These are phyloP conservation scores for Blastomyces percursus DNA, from an alignment of 2,329 filamentous ascomycete species.

Conservation along the genomic window DNA sequence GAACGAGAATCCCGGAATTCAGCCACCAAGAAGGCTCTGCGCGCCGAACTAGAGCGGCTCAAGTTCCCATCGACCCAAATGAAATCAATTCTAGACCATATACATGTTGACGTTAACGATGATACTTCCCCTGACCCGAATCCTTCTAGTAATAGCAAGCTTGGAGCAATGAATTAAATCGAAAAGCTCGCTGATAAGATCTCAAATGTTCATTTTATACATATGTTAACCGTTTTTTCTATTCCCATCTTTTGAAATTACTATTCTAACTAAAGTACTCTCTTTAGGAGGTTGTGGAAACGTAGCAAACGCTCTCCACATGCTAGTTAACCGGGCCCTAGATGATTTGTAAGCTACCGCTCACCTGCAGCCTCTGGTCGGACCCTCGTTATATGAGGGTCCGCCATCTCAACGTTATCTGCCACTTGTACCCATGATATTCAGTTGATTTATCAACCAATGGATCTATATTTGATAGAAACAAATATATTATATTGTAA, in stretches of 20 bases:
- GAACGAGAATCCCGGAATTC: not conserved
- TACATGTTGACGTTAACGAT: not conserved
- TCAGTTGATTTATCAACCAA: no score
- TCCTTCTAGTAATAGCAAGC: not conserved
- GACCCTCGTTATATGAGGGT: no score
- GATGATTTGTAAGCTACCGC: no score
- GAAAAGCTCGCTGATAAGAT: not conserved
- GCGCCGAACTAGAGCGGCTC: conserved; percentile 1
- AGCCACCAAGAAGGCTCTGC: conserved; percentile 2
- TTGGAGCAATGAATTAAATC: not conserved
- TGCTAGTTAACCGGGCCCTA: no score
- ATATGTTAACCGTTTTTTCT: not conserved
- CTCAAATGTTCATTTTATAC: not conserved
- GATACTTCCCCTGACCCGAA: not conserved
- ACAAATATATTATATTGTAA: no score
- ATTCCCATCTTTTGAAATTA: not conserved
- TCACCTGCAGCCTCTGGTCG: no score
- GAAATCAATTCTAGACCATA: conserved; percentile 5
- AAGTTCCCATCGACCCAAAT: conserved; percentile 4
- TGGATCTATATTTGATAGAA: no score
- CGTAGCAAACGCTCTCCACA: not conserved
- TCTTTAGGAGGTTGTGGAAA: not conserved
- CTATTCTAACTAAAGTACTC: not conserved
- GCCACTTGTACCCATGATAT: no score
- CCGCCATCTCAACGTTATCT: no score